Conservation (phyloP, 2,329 filamentous ascomycete species). For the Calonectria crousiana region DNA sequence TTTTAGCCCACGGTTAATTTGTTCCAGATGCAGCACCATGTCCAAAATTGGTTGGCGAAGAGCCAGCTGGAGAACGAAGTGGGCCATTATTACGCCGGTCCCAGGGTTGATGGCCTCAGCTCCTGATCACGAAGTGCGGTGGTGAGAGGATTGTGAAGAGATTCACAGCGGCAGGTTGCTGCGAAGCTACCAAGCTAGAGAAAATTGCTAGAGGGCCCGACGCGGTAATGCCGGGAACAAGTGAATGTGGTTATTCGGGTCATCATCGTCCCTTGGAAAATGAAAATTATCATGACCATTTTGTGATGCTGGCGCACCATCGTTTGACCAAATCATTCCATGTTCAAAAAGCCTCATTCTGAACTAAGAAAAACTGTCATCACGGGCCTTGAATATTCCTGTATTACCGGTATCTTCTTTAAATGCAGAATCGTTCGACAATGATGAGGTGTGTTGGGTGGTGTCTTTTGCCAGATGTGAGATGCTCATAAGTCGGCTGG, state of each 20-base stretch:
- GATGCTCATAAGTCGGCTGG: not conserved
- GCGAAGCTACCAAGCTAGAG: not conserved
- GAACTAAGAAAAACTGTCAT: not conserved
- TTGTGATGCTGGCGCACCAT: not conserved
- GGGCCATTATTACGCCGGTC: not conserved
- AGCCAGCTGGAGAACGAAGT: not conserved
- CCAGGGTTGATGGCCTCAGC: not conserved
- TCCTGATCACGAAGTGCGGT: not conserved
- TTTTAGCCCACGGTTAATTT: conserved; percentile 9
- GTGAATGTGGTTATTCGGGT: not conserved
- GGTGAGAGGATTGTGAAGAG: not conserved
- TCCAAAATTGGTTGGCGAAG: not conserved
- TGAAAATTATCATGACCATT: not conserved
- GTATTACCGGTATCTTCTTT: not conserved
- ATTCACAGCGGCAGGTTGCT: not conserved
- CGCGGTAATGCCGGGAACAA: no score
- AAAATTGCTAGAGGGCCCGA: not conserved
- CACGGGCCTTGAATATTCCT: not conserved
- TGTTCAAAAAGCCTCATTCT: not conserved
- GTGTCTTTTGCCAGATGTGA: not conserved
- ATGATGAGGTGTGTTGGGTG: not conserved
- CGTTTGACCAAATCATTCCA: not conserved
- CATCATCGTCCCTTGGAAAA: not conserved
- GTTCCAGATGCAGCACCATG: not conserved
- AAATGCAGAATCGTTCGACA: not conserved